Base-by-base conservation (phyloP, 495 filamentous ascomycete species). In the Aspergillus mulundensis region DNA sequence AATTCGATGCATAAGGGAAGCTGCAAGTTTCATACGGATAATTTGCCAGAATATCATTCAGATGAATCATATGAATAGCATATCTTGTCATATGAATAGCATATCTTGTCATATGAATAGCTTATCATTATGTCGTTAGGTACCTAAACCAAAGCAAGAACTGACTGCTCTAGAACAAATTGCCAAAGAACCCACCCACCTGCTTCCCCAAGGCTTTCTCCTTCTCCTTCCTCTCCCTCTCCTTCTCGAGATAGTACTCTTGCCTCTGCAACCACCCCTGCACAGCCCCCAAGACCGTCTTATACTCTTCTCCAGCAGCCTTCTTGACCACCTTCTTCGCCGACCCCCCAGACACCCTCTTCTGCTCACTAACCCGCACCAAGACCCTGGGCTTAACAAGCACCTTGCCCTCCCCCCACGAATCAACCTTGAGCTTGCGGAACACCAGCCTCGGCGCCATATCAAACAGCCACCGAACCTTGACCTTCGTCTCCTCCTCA, bases 1-100 rank as follows among this genome's bases (percentile, higher is more conserved):
- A 58, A 58, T 20, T 58, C 56, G 12, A 52, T 48, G 56, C 49
- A 58, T 21, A 40, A 23, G 14, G 28, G 1, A 2, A 58, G 42
- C 20, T 58, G 56, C 43, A 50, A 48, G 52, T 58, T 52, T 50
- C 56, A 58, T 38, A 53, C 56, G 11, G 43, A 52, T n/a, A 58
- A 58, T 53, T 40, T 58, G 30, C 41, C 49, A 47, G 43, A 53
- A 6, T 21, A 38, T 21, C 21, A 15, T 8, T 30, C 25, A 28
- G 25, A 28, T 28, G 25, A 28, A 28, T 28, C 25, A 8, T 3
- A 28, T 8, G 3, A 28, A 28, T 28, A 28, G 25, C 25, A 4
- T 28, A 8, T 28, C 25, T n/a, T n/a, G n/a, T n/a, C n/a, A n/a
- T n/a, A n/a, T n/a, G n/a, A n/a, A n/a, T n/a, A n/a, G n/a, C n/a